Evolutionary conservation across 352 stramenopile genomes (phyloP), one percentile per base, ranked within the genome.

Genomic region (Pythium rishiriense): DNA sequence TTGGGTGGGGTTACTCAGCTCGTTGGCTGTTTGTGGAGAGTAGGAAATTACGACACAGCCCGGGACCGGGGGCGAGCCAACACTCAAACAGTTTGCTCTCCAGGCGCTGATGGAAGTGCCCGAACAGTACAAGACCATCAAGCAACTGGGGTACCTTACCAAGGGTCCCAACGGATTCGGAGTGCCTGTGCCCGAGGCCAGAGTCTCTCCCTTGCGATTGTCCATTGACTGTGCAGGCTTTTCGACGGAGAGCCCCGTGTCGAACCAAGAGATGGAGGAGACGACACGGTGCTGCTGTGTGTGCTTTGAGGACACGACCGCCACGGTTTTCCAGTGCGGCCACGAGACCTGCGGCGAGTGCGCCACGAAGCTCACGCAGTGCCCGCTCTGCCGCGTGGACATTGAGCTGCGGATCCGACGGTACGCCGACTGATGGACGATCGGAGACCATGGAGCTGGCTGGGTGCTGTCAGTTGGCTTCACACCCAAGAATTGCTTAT

Each of bases 41-140:
- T 49, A 86, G 75, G 88, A 88, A 68, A 83, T 87, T 33, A 76
- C 69, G 2, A 73, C 72, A 11, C 73, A 79, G 43, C 41, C 45
- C n/a, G n/a, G n/a, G 1, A 61, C 41, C 15, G 81, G 75, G 28
- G 65, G 63, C 33, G 65, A 69, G n/a, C 69, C 77, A 22, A 67
- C 83, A 55, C 76, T 79, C 76, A 78, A 39, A 71, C 82, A 91
- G 53, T 96, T 96, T 66, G 85, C 85, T 3, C 66, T 96, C 7
- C 76, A 90, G 28, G 85, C 87, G 45, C 75, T 96, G 24, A 94
- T 94, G 85, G 85, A 96, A 71, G 77, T 94, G 46, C 87, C 87
- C 7, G 79, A 87, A 52, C 86, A 95, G 62, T 94, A 93, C 62
- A 73, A 74, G 39, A 79, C 75, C 37, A 93, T 95, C 70, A 90